phyloP scores from a whole-genome alignment of 192 early-diverging fungal genomes.

The Coemansia sp. region DNA sequence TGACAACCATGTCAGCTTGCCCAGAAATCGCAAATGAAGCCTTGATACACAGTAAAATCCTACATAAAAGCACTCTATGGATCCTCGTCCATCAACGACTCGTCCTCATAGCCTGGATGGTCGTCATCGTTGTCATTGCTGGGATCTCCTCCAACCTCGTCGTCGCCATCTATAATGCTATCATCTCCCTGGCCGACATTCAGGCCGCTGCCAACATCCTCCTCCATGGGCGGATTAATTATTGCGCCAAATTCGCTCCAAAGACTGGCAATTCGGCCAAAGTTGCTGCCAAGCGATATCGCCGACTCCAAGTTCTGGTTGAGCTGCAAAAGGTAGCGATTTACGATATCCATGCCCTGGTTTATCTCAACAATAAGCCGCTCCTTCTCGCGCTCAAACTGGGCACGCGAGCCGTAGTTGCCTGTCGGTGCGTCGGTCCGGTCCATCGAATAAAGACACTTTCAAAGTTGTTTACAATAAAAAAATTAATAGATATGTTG shows the following conservation, averaged over 20 bases:
- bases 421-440: conserved; percentile 21
- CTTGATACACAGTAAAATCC: background rate
- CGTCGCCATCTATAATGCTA: background rate
- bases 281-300: conserved; percentile 37
- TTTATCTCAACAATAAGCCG: conserved; percentile 45
- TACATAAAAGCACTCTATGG: background rate
- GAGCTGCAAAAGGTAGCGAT: conserved; percentile 41
- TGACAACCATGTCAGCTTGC: conserved; percentile 14
- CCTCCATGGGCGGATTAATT: conserved; percentile 32
- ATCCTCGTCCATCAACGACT: conserved; percentile 15
- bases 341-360: conserved; percentile 43
- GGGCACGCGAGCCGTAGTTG: conserved; percentile 17
- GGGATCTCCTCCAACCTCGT: background rate
- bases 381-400: conserved; percentile 52
- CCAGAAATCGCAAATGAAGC: background rate
- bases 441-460: conserved; percentile 27
- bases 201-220: background rate
- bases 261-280: conserved; percentile 34
- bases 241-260: conserved; percentile 50
- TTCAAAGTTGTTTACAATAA: background rate
- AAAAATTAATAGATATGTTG: background rate
- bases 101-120: background rate
- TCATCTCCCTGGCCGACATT: background rate
- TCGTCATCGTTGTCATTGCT: background rate
- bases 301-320: conserved; percentile 50